Conservation (phyloP, 169 alveolate genomes). For the Eimeria zaria region DNA sequence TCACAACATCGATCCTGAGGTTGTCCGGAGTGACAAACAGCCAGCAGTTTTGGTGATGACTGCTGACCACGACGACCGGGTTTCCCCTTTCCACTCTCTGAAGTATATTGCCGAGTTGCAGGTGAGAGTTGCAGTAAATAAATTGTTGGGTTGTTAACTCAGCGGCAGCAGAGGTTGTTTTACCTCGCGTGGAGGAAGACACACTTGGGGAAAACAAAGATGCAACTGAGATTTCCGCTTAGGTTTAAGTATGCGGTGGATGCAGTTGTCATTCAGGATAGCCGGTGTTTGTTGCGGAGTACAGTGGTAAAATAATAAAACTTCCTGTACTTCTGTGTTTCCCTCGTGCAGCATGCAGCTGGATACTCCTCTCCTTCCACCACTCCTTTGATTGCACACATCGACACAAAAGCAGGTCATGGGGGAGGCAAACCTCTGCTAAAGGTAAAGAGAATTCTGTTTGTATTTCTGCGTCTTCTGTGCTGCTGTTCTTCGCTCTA, state of each 20-base stretch:
- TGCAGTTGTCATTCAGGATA: too few species aligned
- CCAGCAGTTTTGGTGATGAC: constrained; percentile 75
- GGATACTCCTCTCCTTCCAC: constrained; percentile 50
- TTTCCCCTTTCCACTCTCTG: constrained; percentile 75
- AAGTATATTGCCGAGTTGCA: constrained; percentile 76
- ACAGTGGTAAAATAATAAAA: too few species aligned
- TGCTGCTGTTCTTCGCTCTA: too few species aligned
- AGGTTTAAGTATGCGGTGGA: not conserved
- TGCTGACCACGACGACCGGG: constrained; percentile 83
- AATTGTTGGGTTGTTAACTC: too few species aligned
- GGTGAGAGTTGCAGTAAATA: constrained; percentile 48
- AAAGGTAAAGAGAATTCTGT: too few species aligned
- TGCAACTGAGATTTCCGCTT: not conserved
- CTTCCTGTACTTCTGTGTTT: not conserved
- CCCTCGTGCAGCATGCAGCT: constrained; percentile 62
- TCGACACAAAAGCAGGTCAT: constrained; percentile 78
- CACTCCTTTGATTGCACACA: constrained; percentile 52
- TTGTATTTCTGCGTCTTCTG: too few species aligned
- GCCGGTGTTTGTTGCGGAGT: too few species aligned
- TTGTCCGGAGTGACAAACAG: constrained; percentile 13
- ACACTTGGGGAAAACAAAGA: too few species aligned
- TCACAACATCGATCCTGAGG: constrained; percentile 60
- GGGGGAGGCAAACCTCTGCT: constrained; percentile 80
- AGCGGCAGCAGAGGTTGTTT: too few species aligned
- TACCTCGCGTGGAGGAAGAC: too few species aligned